Base-by-base conservation (phyloP, 2,329 filamentous ascomycete species). In the Aureobasidium melanogenum region DNA sequence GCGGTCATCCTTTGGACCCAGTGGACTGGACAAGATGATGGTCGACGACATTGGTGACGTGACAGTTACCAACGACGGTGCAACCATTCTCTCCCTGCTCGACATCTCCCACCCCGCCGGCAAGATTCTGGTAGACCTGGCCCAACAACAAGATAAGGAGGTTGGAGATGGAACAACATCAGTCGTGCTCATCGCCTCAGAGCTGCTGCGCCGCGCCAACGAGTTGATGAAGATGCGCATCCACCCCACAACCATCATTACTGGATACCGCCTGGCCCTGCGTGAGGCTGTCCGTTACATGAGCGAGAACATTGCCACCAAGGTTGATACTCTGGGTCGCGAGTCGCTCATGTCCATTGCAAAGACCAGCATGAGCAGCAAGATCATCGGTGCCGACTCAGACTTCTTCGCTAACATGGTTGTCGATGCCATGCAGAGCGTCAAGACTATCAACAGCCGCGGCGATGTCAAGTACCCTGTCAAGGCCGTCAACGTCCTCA, bases 211-310 rank as follows among this genome's bases (percentile, higher is more conserved):
- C 74, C 84, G 94, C 76, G 94, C 87, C 65, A 99, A 99, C 80
- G 94, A 99, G 79, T 84, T 99, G 67, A 95, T 97, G 89, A 97
- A 94, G 83, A 99, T 97, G 84, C 89, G 92, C 75, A 99, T 99
- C 84, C 94, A 99, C 79, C 95, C 94, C 61, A 99, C 94, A 28
- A 99, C 95, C 64, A 97, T 99, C 78, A 99, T 99, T 74, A 97
- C 91, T 64, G 94, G 94, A 71, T 99, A 99, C 83, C 85, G 94
- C 71, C 84, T 99, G 70, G 94, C 94, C 64, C 83, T 99, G 68
- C 85, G 94, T 71, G 94, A 99, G 81, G 94, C 94, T 63, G 88
- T 99, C 73, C 95, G 96, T 79, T 99, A 97, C 79, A 95, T 99
- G 88, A 93, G 91, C 78, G 94, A 99, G 77, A 96, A 97, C 75